These are phyloP conservation scores for Myxozyma monticola DNA, from an alignment of 805 yeast genomes.

Conservation along the genomic window DNA sequence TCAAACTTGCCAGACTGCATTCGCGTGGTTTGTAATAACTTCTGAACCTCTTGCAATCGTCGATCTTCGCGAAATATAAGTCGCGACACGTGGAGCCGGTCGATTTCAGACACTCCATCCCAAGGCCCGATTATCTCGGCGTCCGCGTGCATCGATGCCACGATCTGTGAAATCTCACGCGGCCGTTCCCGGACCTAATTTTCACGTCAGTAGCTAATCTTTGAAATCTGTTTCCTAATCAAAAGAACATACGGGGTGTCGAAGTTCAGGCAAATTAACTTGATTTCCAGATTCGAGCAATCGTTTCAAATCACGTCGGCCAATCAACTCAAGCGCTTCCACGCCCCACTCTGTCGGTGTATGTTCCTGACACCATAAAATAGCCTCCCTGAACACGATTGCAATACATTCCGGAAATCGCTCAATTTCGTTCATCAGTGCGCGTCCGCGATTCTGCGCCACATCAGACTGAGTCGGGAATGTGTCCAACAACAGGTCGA, in stretches of 20 bases:
- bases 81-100: constrained; percentile 64
- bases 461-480: not conserved
- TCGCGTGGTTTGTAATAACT: constrained; percentile 67
- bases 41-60: constrained; percentile 73
- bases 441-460: constrained; percentile 1
- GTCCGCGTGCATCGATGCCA: constrained; percentile 35
- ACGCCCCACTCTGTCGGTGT: constrained; percentile 52
- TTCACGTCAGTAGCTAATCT: too few species aligned
- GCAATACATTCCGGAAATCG: constrained; percentile 72
- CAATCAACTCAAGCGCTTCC: constrained; percentile 55
- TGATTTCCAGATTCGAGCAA: constrained; percentile 15
- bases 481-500: constrained; percentile 3
- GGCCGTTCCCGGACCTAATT: constrained; percentile 27
- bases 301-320: constrained; percentile 60
- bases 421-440: constrained; percentile 57
- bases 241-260: not conserved
- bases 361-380: constrained; percentile 49
- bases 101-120: constrained; percentile 73
- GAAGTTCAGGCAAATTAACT: not conserved
- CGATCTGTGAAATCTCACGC: constrained; percentile 48
- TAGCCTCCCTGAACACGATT: constrained; percentile 58
- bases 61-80: constrained; percentile 76
- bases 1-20: constrained; percentile 51
- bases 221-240: not conserved
- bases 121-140: constrained; percentile 54